Percentiles rank a stretch among this genome's conserved stretches.
These are phyloP conservation scores for Xylariaceae sp. DNA, from an alignment of 2,329 filamentous ascomycete species.

Conservation along the genomic window DNA sequence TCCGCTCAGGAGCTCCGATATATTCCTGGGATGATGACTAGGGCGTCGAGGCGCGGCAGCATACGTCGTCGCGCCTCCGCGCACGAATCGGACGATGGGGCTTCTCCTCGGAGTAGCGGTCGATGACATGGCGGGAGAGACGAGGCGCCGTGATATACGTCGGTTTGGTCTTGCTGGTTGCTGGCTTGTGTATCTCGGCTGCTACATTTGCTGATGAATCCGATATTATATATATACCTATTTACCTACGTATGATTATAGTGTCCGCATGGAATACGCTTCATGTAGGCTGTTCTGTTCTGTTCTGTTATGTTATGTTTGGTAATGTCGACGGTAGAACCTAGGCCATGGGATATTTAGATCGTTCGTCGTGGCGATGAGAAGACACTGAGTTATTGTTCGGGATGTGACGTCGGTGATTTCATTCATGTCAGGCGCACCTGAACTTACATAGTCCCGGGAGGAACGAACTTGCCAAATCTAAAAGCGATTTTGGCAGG, in stretches of 20 bases:
- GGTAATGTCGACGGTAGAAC: too few species aligned
- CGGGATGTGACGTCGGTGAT: too few species aligned
- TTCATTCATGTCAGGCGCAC: too few species aligned
- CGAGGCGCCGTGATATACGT: slow-evolving; percentile 19
- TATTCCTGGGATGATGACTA: slow-evolving; percentile 65
- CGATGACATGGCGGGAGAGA: slow-evolving; percentile 23
- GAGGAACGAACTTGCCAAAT: too few species aligned
- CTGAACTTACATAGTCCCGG: too few species aligned
- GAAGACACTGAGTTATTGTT: too few species aligned
- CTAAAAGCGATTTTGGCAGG: too few species aligned
- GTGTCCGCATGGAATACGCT: background rate
- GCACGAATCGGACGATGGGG: slow-evolving; percentile 37
- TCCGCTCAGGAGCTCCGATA: slow-evolving; percentile 62
- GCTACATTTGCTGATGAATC: background rate
- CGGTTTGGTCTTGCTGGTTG: background rate
- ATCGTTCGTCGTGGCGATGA: too few species aligned
- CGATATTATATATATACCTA: background rate
- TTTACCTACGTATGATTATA: background rate
- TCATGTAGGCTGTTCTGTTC: too few species aligned
- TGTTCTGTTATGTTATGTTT: too few species aligned
- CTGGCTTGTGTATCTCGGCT: background rate
- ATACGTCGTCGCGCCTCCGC: slow-evolving; percentile 37
- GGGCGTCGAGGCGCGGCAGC: slow-evolving; percentile 45
- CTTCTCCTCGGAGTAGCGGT: slow-evolving; percentile 19
- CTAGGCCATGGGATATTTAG: too few species aligned